Evolutionary conservation across 768 basidiomycete genomes (phyloP), one percentile per base, ranked within the genome.

Genomic region (Lepiota brunneoincarnata): DNA sequence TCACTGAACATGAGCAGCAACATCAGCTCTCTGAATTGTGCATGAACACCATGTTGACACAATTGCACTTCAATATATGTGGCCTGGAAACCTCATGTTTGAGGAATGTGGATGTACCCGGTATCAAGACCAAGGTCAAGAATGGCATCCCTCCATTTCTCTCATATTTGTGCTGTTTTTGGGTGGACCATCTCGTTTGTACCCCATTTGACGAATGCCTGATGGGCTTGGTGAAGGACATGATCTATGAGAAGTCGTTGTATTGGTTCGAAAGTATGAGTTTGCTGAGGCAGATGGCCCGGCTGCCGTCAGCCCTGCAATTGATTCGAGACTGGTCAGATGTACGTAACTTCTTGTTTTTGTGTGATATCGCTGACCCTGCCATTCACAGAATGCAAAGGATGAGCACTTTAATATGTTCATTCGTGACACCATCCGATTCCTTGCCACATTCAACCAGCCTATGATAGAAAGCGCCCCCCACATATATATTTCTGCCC

Each of bases 61-160:
- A 56, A 6, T 63, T 74, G 9, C 54, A 55, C 44, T 74, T 75
- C 59, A 71, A 74, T 51, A 71, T 75, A 23, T 69, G 66, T 56
- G 26, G 64, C 5, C 49, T 75, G 6, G 56, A 62, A 28, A 65
- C 62, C 11, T 73, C 72, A 2, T 64, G 67, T 49, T 18, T 60
- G 4, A 57, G 36, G 7, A 71, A 75, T 51, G 31, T 42, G 14
- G 62, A 72, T 17, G 50, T 70, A 15, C 50, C 46, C 1, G 61
- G 67, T 51, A 56, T 72, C 6, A 38, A 55, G 18, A 10, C 23
- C 0, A 61, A 61, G 11, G 57, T 67, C 9, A 31, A 61, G 34
- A 47, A 57, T 14, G 51, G 51, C 40, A 68, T 72, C 36, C 53
- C 66, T 1, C 24, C 54, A 6, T 55, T 66, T 47, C 49, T 73